These are phyloP conservation scores for Coniochaeta sp. DNA, from an alignment of 2,329 filamentous ascomycete species.

Conservation along the genomic window DNA sequence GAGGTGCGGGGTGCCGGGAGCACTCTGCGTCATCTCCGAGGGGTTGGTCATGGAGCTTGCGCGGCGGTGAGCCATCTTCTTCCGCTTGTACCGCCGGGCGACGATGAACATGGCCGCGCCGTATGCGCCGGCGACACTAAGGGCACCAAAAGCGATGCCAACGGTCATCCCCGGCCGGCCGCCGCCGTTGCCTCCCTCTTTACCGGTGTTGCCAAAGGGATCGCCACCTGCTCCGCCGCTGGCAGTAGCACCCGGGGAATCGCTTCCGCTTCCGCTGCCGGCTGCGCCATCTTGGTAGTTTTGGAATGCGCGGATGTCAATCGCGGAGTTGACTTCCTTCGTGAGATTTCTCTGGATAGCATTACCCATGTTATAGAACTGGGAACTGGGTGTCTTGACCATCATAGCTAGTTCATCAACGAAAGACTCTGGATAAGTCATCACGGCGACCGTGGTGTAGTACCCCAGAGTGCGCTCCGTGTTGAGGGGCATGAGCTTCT, in stretches of 20 bases:
- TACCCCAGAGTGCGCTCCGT: slow-evolving; percentile 63
- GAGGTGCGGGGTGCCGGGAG: slow-evolving; percentile 48
- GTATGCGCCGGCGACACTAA: slow-evolving; percentile 76
- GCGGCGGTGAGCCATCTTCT: slow-evolving; percentile 69
- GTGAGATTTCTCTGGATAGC: slow-evolving; percentile 66
- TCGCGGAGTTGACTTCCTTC: slow-evolving; percentile 73
- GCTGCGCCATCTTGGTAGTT: slow-evolving; percentile 32
- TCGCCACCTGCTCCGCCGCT: slow-evolving; percentile 23
- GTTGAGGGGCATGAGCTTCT: slow-evolving; percentile 69
- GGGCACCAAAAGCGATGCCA: slow-evolving; percentile 69
- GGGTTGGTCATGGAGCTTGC: slow-evolving; percentile 62
- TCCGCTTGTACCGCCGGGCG: slow-evolving; percentile 83
- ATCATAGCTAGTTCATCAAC: slow-evolving; percentile 62
- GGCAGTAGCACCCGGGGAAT: slow-evolving; percentile 25
- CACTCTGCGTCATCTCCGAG: slow-evolving; percentile 44
- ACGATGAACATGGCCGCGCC: slow-evolving; percentile 93
- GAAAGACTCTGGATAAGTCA: slow-evolving; percentile 59
- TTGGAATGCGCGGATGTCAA: slow-evolving; percentile 55
- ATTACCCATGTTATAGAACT: slow-evolving; percentile 62
- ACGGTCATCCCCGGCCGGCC: slow-evolving; percentile 56
- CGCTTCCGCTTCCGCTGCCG: slow-evolving; percentile 26
- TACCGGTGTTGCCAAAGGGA: slow-evolving; percentile 30
- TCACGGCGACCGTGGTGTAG: slow-evolving; percentile 72
- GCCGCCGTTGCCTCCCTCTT: slow-evolving; percentile 8
- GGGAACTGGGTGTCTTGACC: slow-evolving; percentile 64